A percentile compares a stretch with the other conserved stretches of the same genome.
These are phyloP conservation scores for Fusarium pilosicola DNA, from an alignment of 2,329 filamentous ascomycete species.

Conservation along the genomic window DNA sequence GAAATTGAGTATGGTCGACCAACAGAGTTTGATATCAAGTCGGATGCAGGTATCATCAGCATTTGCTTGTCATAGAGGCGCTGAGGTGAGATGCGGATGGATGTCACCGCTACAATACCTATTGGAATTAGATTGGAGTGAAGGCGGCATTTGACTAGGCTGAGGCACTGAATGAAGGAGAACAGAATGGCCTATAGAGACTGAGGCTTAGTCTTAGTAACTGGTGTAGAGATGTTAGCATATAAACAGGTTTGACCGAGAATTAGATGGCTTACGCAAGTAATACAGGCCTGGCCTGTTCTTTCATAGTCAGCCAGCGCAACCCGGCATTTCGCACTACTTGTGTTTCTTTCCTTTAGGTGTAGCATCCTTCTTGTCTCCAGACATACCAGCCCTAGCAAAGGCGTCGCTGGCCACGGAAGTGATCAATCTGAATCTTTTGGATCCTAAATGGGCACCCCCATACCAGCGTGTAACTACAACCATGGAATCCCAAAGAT, in stretches of 20 bases:
- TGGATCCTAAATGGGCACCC: slow-evolving; percentile 86
- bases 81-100: background rate
- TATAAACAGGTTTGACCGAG: background rate
- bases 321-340: background rate
- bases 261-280: background rate
- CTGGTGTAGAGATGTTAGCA: slow-evolving; percentile 1
- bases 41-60: background rate
- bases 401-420: slow-evolving; percentile 84
- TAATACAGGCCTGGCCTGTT: background rate
- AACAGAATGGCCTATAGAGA: background rate
- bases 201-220: background rate
- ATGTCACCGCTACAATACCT: background rate
- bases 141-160: background rate
- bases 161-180: background rate
- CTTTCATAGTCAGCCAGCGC: background rate
- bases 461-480: slow-evolving; percentile 97
- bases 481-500: slow-evolving; percentile 90
- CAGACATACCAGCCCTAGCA: slow-evolving; percentile 78
- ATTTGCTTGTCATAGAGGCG: background rate
- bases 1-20: background rate
- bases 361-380: slow-evolving; percentile 52
- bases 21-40: background rate
- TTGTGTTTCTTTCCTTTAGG: slow-evolving; percentile 25
- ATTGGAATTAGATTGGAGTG: background rate
- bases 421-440: slow-evolving; percentile 92